A percentile compares a stretch with the other conserved stretches of the same genome.
phyloP scores from a whole-genome alignment of 805 yeast genomes.

The Saccharomycopsis sp. region DNA sequence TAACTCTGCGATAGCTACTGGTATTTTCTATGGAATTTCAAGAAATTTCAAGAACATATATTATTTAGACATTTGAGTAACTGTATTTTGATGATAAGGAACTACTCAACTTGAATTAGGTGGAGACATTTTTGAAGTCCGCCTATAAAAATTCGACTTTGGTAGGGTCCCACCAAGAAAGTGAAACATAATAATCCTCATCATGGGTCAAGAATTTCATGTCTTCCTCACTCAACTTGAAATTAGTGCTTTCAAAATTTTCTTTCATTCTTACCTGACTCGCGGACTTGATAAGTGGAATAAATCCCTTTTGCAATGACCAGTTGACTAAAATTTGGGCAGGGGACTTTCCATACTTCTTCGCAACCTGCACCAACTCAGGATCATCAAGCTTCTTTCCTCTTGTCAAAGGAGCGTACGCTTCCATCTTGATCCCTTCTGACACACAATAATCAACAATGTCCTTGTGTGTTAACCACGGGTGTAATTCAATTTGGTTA shows the following conservation, averaged over 20 bases:
- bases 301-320: constrained; percentile 51
- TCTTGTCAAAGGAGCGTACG: constrained; percentile 60
- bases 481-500: constrained; percentile 49
- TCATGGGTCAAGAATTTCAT: constrained; percentile 32
- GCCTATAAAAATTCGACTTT: constrained; percentile 1
- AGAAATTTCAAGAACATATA: too few species aligned
- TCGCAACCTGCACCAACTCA: constrained; percentile 35
- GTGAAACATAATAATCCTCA: constrained; percentile 31
- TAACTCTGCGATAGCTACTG: too few species aligned
- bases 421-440: constrained; percentile 46
- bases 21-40: too few species aligned
- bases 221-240: constrained; percentile 35
- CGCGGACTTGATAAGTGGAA: constrained; percentile 47
- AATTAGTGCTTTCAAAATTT: constrained; percentile 37
- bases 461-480: constrained; percentile 39
- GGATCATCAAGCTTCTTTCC: constrained; percentile 42
- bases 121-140: too few species aligned
- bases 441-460: constrained; percentile 37
- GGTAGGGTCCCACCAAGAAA: constrained; percentile 33
- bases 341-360: constrained; percentile 34
- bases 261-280: constrained; percentile 30
- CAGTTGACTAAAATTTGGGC: constrained; percentile 52
- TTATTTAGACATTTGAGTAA: too few species aligned
- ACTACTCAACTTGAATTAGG: too few species aligned
- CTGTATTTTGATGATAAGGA: too few species aligned